phyloP scores from a whole-genome alignment of 2,329 filamentous ascomycete genomes.

The Paecilomyces dactylethromorphus region DNA sequence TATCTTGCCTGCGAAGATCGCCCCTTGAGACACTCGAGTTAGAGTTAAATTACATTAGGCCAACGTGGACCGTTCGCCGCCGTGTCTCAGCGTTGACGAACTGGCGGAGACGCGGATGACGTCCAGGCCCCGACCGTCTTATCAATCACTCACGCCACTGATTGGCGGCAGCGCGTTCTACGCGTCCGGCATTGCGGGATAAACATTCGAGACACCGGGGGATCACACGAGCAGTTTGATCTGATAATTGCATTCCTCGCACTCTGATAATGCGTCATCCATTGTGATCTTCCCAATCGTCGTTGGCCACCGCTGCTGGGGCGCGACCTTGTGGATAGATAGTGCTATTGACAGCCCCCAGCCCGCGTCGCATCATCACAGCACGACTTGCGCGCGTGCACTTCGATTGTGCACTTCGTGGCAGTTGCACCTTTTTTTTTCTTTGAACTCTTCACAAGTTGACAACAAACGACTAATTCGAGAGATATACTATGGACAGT shows the following conservation, averaged over 20 bases:
- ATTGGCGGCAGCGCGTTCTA: not conserved
- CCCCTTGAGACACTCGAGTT: not conserved
- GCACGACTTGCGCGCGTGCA: not conserved
- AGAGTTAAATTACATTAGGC: too few species aligned
- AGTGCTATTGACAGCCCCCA: not conserved
- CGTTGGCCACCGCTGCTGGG: not conserved
- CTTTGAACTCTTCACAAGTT: not conserved
- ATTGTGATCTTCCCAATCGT: not conserved
- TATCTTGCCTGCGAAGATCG: not conserved
- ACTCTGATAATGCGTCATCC: not conserved
- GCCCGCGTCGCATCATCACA: not conserved
- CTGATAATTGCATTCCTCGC: not conserved
- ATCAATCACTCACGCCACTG: not conserved
- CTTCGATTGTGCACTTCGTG: not conserved
- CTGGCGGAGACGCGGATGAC: not conserved
- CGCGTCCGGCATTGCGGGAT: not conserved
- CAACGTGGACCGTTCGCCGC: too few species aligned
- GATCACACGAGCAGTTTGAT: not conserved
- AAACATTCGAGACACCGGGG: not conserved
- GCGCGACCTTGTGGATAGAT: not conserved
- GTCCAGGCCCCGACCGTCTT: not conserved
- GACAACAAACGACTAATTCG: not conserved
- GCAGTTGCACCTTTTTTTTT: not conserved
- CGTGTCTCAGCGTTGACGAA: not conserved
- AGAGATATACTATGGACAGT: conserved; percentile 28